These are phyloP conservation scores for Naganishia albida DNA, from an alignment of 1,284 basidiomycete genomes.

Conservation along the genomic window DNA sequence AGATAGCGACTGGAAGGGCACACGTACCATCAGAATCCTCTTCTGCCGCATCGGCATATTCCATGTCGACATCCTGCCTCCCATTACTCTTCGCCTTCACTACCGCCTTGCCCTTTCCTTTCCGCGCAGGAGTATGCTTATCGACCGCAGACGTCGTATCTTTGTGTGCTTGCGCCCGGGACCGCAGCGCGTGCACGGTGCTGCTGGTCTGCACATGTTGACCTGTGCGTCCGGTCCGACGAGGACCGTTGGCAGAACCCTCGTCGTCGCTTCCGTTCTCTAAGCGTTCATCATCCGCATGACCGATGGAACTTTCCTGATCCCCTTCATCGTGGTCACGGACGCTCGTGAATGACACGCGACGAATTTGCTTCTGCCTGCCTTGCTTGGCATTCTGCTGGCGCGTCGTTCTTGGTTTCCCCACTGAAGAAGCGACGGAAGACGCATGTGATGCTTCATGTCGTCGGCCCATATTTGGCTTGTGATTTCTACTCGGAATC, in stretches of 20 bases:
- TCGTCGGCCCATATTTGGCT: neutral
- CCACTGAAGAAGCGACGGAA: slow-evolving; percentile 28
- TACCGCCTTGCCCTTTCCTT: slow-evolving; percentile 27
- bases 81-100: slow-evolving; percentile 51
- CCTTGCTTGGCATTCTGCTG: neutral
- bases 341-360: slow-evolving; percentile 21
- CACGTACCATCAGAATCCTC: slow-evolving; percentile 20
- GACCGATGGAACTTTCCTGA: slow-evolving; percentile 49
- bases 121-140: neutral
- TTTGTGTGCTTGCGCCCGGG: slow-evolving; percentile 5
- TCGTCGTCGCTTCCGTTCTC: slow-evolving; percentile 40
- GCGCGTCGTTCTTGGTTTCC: slow-evolving; percentile 15
- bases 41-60: slow-evolving; percentile 55
- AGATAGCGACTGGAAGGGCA: no score
- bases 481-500: neutral
- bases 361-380: slow-evolving; percentile 38
- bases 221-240: slow-evolving; percentile 8
- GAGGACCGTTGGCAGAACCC: neutral
- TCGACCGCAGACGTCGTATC: neutral
- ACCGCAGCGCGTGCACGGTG: slow-evolving; percentile 11
- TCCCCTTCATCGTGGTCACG: slow-evolving; percentile 33
- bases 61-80: slow-evolving; percentile 48
- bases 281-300: slow-evolving; percentile 44
- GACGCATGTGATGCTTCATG: slow-evolving; percentile 27
- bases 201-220: slow-evolving; percentile 4